Evolutionary conservation across 1,284 basidiomycete genomes (phyloP).

Genomic region (Irpex lacteus): DNA sequence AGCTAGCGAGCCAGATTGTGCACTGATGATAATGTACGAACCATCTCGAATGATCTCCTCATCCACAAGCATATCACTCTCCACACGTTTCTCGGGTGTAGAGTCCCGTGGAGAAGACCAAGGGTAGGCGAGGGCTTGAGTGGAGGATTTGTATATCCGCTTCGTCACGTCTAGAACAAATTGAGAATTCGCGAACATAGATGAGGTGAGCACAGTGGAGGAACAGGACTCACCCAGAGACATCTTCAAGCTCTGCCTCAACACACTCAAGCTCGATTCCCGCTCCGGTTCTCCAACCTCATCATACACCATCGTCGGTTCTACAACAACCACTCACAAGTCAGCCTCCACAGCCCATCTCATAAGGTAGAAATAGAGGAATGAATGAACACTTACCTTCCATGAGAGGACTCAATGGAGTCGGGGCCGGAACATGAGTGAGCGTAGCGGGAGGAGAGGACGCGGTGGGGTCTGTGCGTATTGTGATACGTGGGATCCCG

Average conservation of each 20-base stretch:
- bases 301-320: slow-evolving; percentile 21
- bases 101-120: slow-evolving; percentile 10
- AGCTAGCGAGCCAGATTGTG: neutral
- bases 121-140: slow-evolving; percentile 28
- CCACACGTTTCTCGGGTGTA: slow-evolving; percentile 24
- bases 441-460: slow-evolving; percentile 14
- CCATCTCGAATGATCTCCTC: slow-evolving; percentile 42
- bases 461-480: slow-evolving; percentile 14
- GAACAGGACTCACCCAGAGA: slow-evolving; percentile 58
- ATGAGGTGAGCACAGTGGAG: neutral
- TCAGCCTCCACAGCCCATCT: too few species aligned
- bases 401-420: slow-evolving; percentile 27
- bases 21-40: slow-evolving; percentile 18
- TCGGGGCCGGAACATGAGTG: slow-evolving; percentile 15
- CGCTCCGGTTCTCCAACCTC: slow-evolving; percentile 19
- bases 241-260: slow-evolving; percentile 67
- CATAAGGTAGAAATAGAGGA: neutral
- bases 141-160: slow-evolving; percentile 52
- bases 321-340: slow-evolving; percentile 4
- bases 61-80: slow-evolving; percentile 39
- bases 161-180: slow-evolving; percentile 50
- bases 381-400: slow-evolving; percentile 21
- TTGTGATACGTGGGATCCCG: slow-evolving; percentile 12
- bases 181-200: neutral
- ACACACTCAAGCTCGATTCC: slow-evolving; percentile 32